Conservation (phyloP, 306 rosid genomes). For the Senna siamea region DNA sequence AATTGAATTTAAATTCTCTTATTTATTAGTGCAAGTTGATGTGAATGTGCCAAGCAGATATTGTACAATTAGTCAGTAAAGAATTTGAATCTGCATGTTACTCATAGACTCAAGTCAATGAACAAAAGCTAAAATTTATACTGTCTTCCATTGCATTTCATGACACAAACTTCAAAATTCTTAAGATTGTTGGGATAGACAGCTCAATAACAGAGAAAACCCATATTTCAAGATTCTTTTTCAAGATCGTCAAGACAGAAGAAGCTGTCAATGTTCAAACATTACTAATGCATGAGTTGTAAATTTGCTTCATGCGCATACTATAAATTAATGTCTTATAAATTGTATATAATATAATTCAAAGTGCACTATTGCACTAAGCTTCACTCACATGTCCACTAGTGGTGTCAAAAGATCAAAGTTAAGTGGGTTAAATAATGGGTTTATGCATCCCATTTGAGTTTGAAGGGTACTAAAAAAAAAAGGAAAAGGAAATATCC, state of each 20-base stretch:
- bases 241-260: neutral
- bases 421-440: neutral
- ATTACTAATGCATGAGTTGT: slow-evolving; percentile 35
- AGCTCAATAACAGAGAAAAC: slow-evolving; percentile 45
- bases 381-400: neutral
- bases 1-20: no score
- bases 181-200: slow-evolving; percentile 19
- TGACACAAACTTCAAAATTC: neutral
- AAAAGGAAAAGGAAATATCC: no score
- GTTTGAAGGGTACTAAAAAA: no score
- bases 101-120: no score
- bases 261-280: slow-evolving; percentile 28
- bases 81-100: no score
- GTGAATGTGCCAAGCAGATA: no score
- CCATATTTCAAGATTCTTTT: slow-evolving; percentile 7
- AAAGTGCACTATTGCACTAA: neutral
- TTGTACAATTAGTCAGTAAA: no score
- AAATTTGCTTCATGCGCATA: neutral
- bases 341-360: neutral
- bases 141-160: neutral
- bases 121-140: neutral
- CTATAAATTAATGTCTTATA: neutral
- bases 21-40: no score
- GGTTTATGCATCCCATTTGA: neutral
- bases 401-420: neutral